These are phyloP conservation scores for Vinca minor DNA, from an alignment of 257 asterid genomes.

Conservation along the genomic window DNA sequence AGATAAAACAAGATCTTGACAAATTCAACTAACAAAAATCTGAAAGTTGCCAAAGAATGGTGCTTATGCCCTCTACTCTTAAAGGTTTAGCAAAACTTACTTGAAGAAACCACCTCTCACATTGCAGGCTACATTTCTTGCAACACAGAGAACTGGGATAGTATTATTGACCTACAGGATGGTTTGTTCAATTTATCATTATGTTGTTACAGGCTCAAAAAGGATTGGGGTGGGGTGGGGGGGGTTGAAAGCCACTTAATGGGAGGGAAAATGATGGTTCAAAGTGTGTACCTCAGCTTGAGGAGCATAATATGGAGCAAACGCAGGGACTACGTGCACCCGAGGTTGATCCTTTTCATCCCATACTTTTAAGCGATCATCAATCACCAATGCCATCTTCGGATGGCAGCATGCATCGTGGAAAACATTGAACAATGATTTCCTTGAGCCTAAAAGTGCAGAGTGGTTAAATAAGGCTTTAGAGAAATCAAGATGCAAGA, in stretches of 20 bases:
- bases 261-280: not conserved
- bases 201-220: conserved; percentile 14
- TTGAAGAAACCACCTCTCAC: conserved; percentile 95
- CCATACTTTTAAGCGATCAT: conserved; percentile 96
- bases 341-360: conserved; percentile 95
- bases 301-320: conserved; percentile 95
- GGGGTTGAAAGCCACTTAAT: not conserved
- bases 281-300: conserved; percentile 72
- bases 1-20: conserved; percentile 15
- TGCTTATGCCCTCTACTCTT: not conserved
- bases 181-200: conserved; percentile 8
- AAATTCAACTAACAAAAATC: conserved; percentile 2
- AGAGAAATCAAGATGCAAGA: too few relatives aligned
- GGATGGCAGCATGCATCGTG: conserved; percentile 87
- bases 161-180: conserved; percentile 63
- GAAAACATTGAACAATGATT: conserved; percentile 82
- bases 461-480: not conserved
- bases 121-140: conserved; percentile 96
- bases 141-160: conserved; percentile 87
- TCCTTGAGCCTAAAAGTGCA: conserved; percentile 48
- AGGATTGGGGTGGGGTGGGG: not conserved
- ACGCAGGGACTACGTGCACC: conserved; percentile 97
- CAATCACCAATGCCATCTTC: conserved; percentile 94
- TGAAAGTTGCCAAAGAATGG: conserved; percentile 8
- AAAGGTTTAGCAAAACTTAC: conserved; percentile 38